Percentiles rank a stretch among this genome's conserved stretches.
phyloP scores from a whole-genome alignment of 306 rosid species.

The Adenanthera pavonina region DNA sequence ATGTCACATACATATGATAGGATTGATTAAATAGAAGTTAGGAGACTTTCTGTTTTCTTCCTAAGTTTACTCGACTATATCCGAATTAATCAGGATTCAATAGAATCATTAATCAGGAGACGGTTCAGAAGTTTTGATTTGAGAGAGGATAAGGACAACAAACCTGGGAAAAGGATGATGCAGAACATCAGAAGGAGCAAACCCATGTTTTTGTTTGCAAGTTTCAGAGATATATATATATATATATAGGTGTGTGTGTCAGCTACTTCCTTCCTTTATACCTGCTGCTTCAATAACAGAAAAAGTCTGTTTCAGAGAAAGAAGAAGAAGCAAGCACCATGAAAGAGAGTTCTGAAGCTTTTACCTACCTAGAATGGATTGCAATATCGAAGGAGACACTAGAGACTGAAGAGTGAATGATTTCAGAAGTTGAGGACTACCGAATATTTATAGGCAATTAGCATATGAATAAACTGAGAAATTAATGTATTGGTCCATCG shows the following conservation, averaged over 20 bases:
- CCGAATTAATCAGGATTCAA: background rate
- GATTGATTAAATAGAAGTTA: background rate
- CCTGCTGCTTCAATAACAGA: background rate
- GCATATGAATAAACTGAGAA: background rate
- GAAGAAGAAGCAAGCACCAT: background rate
- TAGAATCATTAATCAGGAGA: background rate
- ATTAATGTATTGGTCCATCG: background rate
- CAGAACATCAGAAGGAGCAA: background rate
- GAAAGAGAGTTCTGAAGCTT: slow-evolving; percentile 3
- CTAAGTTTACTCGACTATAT: background rate
- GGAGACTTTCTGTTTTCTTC: background rate
- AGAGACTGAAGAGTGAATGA: background rate
- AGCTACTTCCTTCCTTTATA: background rate
- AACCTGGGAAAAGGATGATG: slow-evolving; percentile 5
- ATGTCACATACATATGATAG: background rate
- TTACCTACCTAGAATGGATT: background rate
- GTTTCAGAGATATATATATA: background rate
- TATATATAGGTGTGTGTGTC: no score
- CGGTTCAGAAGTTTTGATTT: background rate
- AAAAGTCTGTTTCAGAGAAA: background rate
- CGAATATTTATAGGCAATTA: background rate
- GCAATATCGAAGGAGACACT: background rate
- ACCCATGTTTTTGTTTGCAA: background rate
- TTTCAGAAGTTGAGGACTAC: background rate
- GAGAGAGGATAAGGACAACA: background rate